Evolutionary conservation across 495 filamentous ascomycete species (phyloP).

Genomic region (Aeminium ludgeri): DNA sequence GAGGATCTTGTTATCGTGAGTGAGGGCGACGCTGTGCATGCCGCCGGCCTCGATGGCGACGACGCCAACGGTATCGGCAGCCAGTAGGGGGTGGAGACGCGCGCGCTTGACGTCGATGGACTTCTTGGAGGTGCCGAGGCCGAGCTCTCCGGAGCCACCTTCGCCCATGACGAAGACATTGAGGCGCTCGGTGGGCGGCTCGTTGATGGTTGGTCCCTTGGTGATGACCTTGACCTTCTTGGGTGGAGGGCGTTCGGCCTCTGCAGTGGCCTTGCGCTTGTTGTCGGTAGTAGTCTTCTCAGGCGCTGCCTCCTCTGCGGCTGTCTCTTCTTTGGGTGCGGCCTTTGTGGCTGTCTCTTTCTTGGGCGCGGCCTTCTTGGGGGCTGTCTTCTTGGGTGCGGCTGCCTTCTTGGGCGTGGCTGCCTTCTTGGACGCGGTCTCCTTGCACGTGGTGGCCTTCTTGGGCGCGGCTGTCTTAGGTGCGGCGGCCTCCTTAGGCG

Average conservation of each 20-base stretch:
- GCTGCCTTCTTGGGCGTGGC: constrained; percentile 2
- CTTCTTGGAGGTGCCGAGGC: constrained; percentile 43
- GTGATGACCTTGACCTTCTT: constrained; percentile 16
- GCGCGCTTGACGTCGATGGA: constrained; percentile 52
- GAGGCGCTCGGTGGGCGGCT: constrained; percentile 29
- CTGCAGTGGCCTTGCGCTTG: constrained; percentile 8
- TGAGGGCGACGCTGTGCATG: constrained; percentile 50
- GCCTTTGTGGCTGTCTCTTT: constrained; percentile 2
- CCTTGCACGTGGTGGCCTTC: constrained; percentile 1
- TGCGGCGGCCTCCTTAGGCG: constrained; percentile 1
- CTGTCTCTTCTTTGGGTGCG: constrained; percentile 2
- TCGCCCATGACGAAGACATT: constrained; percentile 55
- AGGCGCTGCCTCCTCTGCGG: background rate
- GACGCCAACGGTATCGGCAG: constrained; percentile 42
- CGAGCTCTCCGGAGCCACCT: constrained; percentile 50
- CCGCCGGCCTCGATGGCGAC: constrained; percentile 48
- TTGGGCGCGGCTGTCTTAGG: constrained; percentile 1
- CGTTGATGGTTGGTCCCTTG: constrained; percentile 24
- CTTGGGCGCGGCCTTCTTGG: constrained; percentile 8
- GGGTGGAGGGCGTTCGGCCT: constrained; percentile 2
- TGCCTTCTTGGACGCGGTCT: constrained; percentile 4
- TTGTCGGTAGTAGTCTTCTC: too few species aligned
- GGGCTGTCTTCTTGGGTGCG: background rate
- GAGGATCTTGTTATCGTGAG: constrained; percentile 45
- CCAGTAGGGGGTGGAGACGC: constrained; percentile 42